Conservation (phyloP, 306 rosid genomes). For the Dryas drummondii region DNA sequence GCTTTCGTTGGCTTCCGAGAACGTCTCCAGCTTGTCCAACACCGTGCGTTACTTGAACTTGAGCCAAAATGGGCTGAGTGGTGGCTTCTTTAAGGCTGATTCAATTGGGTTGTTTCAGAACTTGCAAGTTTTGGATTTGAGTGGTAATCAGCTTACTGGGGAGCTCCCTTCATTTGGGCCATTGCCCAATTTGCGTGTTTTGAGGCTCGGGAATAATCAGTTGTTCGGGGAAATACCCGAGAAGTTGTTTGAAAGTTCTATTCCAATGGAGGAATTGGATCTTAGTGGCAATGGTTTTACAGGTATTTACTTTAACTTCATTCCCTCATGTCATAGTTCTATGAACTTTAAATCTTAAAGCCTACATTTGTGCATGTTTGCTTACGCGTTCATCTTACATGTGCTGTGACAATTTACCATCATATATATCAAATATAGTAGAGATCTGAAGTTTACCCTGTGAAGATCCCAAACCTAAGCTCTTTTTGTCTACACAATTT, state of each 20-base stretch:
- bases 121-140: constrained; percentile 72
- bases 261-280: constrained; percentile 70
- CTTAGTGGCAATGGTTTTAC: constrained; percentile 82
- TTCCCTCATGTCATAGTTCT: neutral
- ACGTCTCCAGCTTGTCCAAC: constrained; percentile 69
- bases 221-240: constrained; percentile 64
- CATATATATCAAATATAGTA: neutral
- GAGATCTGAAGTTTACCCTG: neutral
- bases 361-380: neutral
- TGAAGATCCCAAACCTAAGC: neutral
- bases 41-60: constrained; percentile 55
- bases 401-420: neutral
- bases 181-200: constrained; percentile 51
- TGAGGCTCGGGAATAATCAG: constrained; percentile 55
- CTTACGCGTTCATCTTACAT: neutral
- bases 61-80: constrained; percentile 57
- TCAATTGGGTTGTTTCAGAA: constrained; percentile 57
- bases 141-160: constrained; percentile 61
- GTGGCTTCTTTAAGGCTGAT: constrained; percentile 53
- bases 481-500: neutral
- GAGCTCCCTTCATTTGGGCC: constrained; percentile 67
- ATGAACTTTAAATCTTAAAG: neutral
- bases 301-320: constrained; percentile 44
- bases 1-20: constrained; percentile 37
- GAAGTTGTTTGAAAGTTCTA: constrained; percentile 54